Base-by-base conservation (phyloP, 1,139 yeast genomes). In the Williopsis jadinii region DNA sequence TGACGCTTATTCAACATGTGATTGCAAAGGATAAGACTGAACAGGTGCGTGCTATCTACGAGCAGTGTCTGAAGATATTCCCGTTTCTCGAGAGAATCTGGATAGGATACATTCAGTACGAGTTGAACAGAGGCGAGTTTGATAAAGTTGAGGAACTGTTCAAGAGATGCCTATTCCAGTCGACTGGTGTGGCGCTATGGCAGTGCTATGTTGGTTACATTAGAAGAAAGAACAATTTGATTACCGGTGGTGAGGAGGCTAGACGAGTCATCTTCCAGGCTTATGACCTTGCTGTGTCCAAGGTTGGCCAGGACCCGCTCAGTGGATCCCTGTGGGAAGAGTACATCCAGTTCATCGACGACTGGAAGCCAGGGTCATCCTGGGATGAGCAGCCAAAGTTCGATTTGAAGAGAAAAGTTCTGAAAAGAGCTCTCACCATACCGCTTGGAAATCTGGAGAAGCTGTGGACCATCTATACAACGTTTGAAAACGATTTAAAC, bases 361-460 rank as follows among this genome's bases (percentile, higher is more conserved):
- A 77, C 35, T 84, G 92, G 84, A 84, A 83, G 29, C 86, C 95
- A 1, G 67, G 78, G 12, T 81, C 86, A 34, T 76, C 83, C 36
- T 86, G 95, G 86, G 97, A 90, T 58, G 84, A 80, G 51, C 94
- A 85, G 57, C 94, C 85, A 54, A 82, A 85, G 50, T 71, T 75
- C 54, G 96, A 87, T 56, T 68, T 82, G 54, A 75, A 85, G 40
- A 71, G 97, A 54, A 82, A 81, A 53, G 74, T 84, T 6, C 87
- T 83, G 61, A 78, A 84, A 52, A 75, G 75, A 45, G 79, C 84
- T 50, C 70, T 88, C 30, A 70, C 74, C 26, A 71, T 81, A 31
- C 98, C 98, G 3, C 71, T 86, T 29, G 75, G 74, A 44, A 78
- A 80, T 43, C 67, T 92, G 40, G 97, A 90, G 58, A 69, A 70